A percentile compares a stretch with the other conserved stretches of the same genome.
Conservation (phyloP, 75 land plant species). For the Picea glauca region DNA sequence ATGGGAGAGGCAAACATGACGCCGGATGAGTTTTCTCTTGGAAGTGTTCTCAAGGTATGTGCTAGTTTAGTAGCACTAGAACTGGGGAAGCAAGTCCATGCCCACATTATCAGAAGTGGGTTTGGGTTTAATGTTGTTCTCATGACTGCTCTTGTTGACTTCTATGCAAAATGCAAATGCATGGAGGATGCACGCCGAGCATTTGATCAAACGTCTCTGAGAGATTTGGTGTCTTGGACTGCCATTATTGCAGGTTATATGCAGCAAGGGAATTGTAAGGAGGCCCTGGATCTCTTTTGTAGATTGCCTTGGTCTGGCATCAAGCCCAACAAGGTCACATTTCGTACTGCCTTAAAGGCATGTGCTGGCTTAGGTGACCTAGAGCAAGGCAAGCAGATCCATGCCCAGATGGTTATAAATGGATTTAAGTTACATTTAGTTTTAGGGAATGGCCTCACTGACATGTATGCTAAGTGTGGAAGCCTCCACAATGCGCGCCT, state of each 20-base stretch:
- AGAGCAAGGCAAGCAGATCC: constrained; percentile 9
- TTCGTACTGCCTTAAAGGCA: constrained; percentile 8
- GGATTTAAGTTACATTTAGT: constrained; percentile 4
- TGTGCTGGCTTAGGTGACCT: constrained; percentile 14
- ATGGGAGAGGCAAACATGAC: not conserved
- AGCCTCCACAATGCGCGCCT: constrained; percentile 10
- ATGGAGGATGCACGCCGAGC: too few species aligned
- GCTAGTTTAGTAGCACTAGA: too few species aligned
- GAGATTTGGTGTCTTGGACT: too few species aligned
- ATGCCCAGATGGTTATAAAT: constrained; percentile 8
- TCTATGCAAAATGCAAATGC: too few species aligned
- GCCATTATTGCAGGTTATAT: too few species aligned
- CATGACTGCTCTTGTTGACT: too few species aligned
- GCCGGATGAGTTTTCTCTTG: constrained; percentile 9
- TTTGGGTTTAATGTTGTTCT: too few species aligned
- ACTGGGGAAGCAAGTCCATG: too few species aligned
- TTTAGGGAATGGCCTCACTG: constrained; percentile 15
- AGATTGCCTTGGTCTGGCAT: not conserved
- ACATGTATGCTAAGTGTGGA: constrained; percentile 22
- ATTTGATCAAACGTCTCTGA: too few species aligned
- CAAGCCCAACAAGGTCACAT: constrained; percentile 13
- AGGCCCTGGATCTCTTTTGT: too few species aligned
- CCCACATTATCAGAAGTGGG: too few species aligned
- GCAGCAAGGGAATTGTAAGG: too few species aligned
- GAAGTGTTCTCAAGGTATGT: constrained; percentile 8